These are phyloP conservation scores for Pythium biforme DNA, from an alignment of 352 stramenopile species.

Conservation along the genomic window DNA sequence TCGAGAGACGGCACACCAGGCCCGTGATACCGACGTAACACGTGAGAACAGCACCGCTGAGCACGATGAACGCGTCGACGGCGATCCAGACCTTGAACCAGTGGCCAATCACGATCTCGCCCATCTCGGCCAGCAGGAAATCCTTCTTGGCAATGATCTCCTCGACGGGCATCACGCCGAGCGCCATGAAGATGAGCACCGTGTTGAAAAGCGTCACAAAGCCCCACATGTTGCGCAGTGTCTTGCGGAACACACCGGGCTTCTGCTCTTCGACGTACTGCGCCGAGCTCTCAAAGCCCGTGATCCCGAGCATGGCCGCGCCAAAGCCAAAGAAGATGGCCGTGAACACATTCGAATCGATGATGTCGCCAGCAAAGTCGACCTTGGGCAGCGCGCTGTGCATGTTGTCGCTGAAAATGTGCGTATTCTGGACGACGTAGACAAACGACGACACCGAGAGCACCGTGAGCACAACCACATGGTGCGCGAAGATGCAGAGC, in stretches of 20 bases:
- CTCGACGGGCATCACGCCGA: conserved; percentile 60
- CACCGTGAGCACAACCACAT: conserved; percentile 59
- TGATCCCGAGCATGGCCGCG: conserved; percentile 80
- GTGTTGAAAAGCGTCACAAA: conserved; percentile 77
- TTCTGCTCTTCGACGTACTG: conserved; percentile 86
- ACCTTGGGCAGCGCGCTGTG: conserved; percentile 49
- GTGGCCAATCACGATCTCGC: conserved; percentile 51
- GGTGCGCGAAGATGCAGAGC: conserved; percentile 65
- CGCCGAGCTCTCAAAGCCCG: conserved; percentile 79
- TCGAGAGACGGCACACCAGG: conserved; percentile 59
- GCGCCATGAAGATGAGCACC: conserved; percentile 53
- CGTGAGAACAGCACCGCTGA: conserved; percentile 71
- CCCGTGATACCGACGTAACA: conserved; percentile 81
- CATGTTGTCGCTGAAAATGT: conserved; percentile 56
- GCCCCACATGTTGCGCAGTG: conserved; percentile 67
- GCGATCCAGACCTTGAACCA: conserved; percentile 51
- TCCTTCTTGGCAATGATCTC: no score
- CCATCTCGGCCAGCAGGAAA: conserved; percentile 30
- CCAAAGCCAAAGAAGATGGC: conserved; percentile 63
- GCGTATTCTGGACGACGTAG: conserved; percentile 43
- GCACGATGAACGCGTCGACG: conserved; percentile 77
- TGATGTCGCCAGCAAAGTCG: conserved; percentile 35
- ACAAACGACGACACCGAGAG: conserved; percentile 40
- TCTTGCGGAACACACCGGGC: conserved; percentile 62
- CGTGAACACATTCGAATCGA: conserved; percentile 32